Conservation (phyloP, 306 rosid genomes). For the Betula pendula region DNA sequence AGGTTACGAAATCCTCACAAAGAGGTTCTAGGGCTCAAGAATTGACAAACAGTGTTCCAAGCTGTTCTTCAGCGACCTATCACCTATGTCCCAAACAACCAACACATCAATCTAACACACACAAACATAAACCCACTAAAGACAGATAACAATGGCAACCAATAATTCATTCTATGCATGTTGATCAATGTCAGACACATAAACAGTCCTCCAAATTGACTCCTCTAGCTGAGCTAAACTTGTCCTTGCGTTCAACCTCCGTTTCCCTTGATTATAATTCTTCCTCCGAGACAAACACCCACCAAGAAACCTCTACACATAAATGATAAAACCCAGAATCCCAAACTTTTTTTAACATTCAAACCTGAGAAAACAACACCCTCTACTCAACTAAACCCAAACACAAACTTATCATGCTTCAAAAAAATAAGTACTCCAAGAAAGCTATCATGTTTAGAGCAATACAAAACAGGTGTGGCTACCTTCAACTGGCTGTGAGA, state of each 20-base stretch:
- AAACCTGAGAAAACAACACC: neutral
- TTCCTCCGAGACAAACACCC: slow-evolving; percentile 54
- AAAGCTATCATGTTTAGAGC: neutral
- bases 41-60: no score
- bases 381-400: neutral
- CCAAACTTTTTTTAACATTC: neutral
- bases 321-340: slow-evolving; percentile 1
- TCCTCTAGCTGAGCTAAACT: slow-evolving; percentile 71
- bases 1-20: no score
- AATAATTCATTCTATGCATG: slow-evolving; percentile 43
- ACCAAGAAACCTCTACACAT: neutral
- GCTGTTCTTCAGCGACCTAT: no score
- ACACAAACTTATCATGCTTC: slow-evolving; percentile 11
- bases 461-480: no score
- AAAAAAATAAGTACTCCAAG: slow-evolving; percentile 12
- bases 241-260: slow-evolving; percentile 61
- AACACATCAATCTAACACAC: no score
- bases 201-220: slow-evolving; percentile 91
- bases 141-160: slow-evolving; percentile 2
- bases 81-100: no score
- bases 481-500: no score
- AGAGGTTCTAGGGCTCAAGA: no score
- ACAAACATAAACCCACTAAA: slow-evolving; percentile 8
- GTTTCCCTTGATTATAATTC: slow-evolving; percentile 75
- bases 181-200: slow-evolving; percentile 97